These are phyloP conservation scores for Evernia prunastri DNA, from an alignment of 495 filamentous ascomycete genomes.

Conservation along the genomic window DNA sequence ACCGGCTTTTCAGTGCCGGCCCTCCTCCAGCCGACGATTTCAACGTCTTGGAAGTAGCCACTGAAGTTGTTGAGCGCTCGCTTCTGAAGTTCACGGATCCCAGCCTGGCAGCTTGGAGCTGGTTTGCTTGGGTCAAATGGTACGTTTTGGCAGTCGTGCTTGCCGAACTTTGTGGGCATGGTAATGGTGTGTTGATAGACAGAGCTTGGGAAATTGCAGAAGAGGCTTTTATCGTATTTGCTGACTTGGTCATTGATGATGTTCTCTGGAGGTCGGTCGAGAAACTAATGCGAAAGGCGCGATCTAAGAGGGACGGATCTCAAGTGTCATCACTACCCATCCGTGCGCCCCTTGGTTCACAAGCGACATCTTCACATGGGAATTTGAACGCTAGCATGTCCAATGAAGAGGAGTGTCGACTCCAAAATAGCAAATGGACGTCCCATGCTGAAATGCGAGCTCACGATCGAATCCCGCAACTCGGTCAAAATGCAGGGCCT, in stretches of 20 bases:
- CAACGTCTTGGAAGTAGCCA: slow-evolving; percentile 13
- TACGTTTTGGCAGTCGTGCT: slow-evolving; percentile 15
- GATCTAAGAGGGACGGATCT: slow-evolving; percentile 1
- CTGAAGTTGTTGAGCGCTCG: slow-evolving; percentile 10
- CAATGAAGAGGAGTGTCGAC: neutral
- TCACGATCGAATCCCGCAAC: neutral
- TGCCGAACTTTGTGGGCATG: slow-evolving; percentile 11
- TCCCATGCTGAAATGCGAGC: neutral
- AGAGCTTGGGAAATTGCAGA: slow-evolving; percentile 13
- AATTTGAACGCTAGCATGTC: neutral
- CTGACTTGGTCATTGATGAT: slow-evolving; percentile 2
- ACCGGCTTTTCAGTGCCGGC: neutral
- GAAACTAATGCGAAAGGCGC: slow-evolving; percentile 14
- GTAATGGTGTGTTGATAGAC: neutral
- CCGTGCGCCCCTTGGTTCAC: neutral
- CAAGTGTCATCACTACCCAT: neutral
- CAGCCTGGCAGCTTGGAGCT: slow-evolving; percentile 4
- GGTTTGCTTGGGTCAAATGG: slow-evolving; percentile 17
- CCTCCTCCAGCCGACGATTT: slow-evolving; percentile 9
- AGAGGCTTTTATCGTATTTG: neutral
- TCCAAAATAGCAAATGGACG: neutral
- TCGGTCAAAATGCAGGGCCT: neutral
- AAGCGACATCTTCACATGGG: neutral
- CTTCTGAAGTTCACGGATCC: neutral
- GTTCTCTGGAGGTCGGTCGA: slow-evolving; percentile 1